Conservation (phyloP, 768 basidiomycete genomes). For the Guyanaporus albipodus region DNA sequence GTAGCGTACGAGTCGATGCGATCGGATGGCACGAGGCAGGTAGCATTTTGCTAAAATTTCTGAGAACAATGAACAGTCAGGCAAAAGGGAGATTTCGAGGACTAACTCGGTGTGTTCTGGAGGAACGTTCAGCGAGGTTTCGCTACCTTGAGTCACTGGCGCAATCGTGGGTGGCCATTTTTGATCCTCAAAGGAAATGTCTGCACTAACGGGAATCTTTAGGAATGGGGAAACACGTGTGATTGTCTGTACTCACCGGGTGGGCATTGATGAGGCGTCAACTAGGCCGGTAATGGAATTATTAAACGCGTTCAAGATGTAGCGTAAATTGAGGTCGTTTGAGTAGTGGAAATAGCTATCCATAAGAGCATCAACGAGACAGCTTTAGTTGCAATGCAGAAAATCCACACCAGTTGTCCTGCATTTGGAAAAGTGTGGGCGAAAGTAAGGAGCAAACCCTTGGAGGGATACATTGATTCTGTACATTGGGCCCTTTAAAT, state of each 20-base stretch:
- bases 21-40: not conserved
- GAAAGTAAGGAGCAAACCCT: not conserved
- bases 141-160: not conserved
- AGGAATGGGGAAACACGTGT: not conserved
- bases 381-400: not conserved
- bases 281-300: not conserved
- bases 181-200: not conserved
- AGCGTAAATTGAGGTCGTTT: not conserved
- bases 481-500: constrained; percentile 6
- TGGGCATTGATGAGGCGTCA: not conserved
- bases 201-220: constrained; percentile 3
- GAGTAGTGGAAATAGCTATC: not conserved
- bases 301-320: not conserved
- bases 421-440: constrained; percentile 7
- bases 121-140: not conserved
- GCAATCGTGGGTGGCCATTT: not conserved
- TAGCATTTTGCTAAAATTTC: not conserved
- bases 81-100: not conserved
- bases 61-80: constrained; percentile 1
- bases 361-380: not conserved
- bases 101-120: constrained; percentile 12
- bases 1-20: no score
- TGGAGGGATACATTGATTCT: not conserved
- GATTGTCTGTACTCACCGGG: constrained; percentile 9
- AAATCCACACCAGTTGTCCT: constrained; percentile 4